phyloP scores from a whole-genome alignment of 345 rosid genomes.

The Aquilaria malaccensis region DNA sequence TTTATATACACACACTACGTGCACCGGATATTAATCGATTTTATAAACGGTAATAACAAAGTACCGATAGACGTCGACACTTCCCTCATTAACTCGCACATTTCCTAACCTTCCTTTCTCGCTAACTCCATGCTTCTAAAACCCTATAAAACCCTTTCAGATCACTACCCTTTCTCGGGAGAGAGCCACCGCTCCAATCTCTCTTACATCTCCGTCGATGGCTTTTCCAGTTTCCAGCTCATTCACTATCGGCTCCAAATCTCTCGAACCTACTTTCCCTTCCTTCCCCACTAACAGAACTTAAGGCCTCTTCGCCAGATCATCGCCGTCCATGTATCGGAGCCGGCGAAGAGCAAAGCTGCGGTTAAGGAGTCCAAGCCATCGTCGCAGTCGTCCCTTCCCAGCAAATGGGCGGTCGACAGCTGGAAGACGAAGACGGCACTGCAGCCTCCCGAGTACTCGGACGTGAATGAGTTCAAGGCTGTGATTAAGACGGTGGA shows the following conservation, averaged over 20 bases:
- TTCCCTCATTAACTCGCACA: neutral
- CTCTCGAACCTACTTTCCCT: conserved; percentile 29
- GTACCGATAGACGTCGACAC: too few relatives aligned
- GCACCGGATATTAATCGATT: too few relatives aligned
- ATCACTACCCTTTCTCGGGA: neutral
- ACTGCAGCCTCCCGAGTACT: conserved; percentile 45
- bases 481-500: conserved; percentile 37
- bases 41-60: too few relatives aligned
- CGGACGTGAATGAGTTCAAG: conserved; percentile 27
- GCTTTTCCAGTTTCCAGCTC: conserved; percentile 39
- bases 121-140: neutral
- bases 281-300: conserved; percentile 24
- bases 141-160: neutral
- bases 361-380: conserved; percentile 20
- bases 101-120: neutral
- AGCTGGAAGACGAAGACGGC: conserved; percentile 47
- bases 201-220: conserved; percentile 25
- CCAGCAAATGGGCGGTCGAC: conserved; percentile 36
- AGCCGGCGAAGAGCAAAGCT: conserved; percentile 26
- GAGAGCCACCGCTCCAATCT: neutral
- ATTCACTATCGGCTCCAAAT: conserved; percentile 36
- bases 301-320: conserved; percentile 18
- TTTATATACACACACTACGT: too few relatives aligned
- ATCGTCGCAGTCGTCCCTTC: neutral
- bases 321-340: conserved; percentile 40